A percentile compares a stretch with the other conserved stretches of the same genome.
Evolutionary conservation across 805 yeast genomes (phyloP).

Genomic region (Lachancea sp.): DNA sequence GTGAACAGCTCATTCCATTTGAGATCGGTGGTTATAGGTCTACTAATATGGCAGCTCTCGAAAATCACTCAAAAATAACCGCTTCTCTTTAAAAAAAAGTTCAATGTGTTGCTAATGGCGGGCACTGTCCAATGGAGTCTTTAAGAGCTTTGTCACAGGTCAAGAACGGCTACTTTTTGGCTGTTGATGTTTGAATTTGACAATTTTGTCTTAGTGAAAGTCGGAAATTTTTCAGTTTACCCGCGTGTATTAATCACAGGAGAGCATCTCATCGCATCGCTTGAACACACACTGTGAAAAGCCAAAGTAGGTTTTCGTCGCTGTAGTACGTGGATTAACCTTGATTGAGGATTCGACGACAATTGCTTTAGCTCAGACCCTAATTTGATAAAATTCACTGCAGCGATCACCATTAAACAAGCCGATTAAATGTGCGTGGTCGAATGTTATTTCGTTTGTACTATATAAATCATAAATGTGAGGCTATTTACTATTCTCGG

Average conservation of each 20-base stretch:
- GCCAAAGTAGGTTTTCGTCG: not conserved
- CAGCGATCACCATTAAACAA: too few species aligned
- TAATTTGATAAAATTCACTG: too few species aligned
- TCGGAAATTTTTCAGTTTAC: not conserved
- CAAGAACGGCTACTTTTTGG: not conserved
- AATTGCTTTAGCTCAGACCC: too few species aligned
- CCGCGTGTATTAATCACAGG: not conserved
- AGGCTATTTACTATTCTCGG: too few species aligned
- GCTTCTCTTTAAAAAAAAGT: not conserved
- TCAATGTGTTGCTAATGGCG: not conserved
- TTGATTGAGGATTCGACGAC: too few species aligned
- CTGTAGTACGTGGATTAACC: too few species aligned
- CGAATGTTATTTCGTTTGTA: not conserved
- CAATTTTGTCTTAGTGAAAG: not conserved
- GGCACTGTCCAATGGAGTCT: not conserved
- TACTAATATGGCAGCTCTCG: not conserved
- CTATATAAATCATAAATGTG: not conserved
- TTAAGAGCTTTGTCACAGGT: not conserved
- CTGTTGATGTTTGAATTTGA: not conserved
- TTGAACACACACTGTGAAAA: not conserved
- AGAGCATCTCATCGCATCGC: not conserved
- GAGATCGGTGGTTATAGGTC: not conserved
- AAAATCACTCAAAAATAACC: not conserved
- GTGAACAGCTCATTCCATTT: constrained; percentile 9
- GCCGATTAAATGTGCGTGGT: not conserved